Percentiles rank a stretch among this genome's conserved stretches.
Conservation (phyloP, 2,329 filamentous ascomycete genomes). For the Venturia pyrina region DNA sequence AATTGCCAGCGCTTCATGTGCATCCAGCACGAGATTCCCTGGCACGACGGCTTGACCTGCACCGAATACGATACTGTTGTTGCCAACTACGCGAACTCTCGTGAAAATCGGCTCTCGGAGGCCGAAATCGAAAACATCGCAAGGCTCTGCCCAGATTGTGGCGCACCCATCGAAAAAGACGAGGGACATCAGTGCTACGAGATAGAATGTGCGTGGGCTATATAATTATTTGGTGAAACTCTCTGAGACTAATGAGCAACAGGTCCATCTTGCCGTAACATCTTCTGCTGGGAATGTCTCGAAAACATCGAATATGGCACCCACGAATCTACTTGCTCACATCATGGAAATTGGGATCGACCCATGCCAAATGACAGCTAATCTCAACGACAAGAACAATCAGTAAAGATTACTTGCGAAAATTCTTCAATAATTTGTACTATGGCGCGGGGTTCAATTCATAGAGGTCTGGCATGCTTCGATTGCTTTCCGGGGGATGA, state of each 20-base stretch:
- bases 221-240: too few relatives aligned
- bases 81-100: not conserved
- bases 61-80: not conserved
- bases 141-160: not conserved
- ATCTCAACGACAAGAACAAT: too few relatives aligned
- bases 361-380: too few relatives aligned
- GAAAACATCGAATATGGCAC: not conserved
- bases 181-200: not conserved
- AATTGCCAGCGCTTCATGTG: not conserved
- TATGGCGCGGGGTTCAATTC: not conserved
- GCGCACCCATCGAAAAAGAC: not conserved
- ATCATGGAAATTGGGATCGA: not conserved
- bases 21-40: not conserved
- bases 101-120: not conserved
- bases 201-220: too few relatives aligned
- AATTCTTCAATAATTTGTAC: too few relatives aligned
- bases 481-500: not conserved
- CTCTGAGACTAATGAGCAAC: not conserved
- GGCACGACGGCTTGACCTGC: not conserved
- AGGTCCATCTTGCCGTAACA: not conserved
- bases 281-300: not conserved
- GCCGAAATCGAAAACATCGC: not conserved
- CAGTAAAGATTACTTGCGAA: too few relatives aligned
- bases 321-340: not conserved
- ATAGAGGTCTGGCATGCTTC: not conserved